Evolutionary conservation across 768 basidiomycete genomes (phyloP).

Genomic region (Pulveroboletus ravenelii): DNA sequence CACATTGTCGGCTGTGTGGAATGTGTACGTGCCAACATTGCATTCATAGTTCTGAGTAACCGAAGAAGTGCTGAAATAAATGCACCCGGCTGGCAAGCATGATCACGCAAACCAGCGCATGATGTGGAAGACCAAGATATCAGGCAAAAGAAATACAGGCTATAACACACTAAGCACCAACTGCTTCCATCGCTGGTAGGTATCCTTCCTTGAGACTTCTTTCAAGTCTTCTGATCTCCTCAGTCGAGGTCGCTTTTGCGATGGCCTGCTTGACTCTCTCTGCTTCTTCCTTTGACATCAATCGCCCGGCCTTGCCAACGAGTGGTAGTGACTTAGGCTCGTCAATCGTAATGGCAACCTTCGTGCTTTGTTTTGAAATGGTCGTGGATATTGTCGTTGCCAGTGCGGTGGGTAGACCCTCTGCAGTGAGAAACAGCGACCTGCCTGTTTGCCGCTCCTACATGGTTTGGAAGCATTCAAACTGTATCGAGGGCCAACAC

Average conservation of each 20-base stretch:
- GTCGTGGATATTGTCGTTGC: slow-evolving; percentile 75
- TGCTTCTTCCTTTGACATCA: slow-evolving; percentile 90
- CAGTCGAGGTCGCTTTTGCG: slow-evolving; percentile 83
- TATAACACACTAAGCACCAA: slow-evolving; percentile 58
- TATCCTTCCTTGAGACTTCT: slow-evolving; percentile 81
- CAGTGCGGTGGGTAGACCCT: slow-evolving; percentile 71
- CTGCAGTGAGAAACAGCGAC: slow-evolving; percentile 75
- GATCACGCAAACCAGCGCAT: background rate
- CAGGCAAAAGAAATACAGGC: slow-evolving; percentile 31
- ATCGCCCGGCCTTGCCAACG: slow-evolving; percentile 68
- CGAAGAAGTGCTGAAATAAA: too few relatives aligned
- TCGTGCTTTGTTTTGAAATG: slow-evolving; percentile 62
- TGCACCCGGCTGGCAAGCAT: too few relatives aligned
- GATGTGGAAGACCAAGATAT: slow-evolving; percentile 10
- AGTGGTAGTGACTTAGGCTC: slow-evolving; percentile 63
- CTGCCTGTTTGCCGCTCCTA: slow-evolving; percentile 79
- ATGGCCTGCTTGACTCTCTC: slow-evolving; percentile 85
- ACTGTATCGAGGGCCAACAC: slow-evolving; percentile 16
- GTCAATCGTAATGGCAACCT: slow-evolving; percentile 60
- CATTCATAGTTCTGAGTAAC: background rate
- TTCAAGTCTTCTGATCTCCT: slow-evolving; percentile 82
- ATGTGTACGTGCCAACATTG: slow-evolving; percentile 49
- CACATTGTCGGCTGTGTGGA: slow-evolving; percentile 59
- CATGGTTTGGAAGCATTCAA: slow-evolving; percentile 26
- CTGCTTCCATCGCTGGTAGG: slow-evolving; percentile 70